Percentiles rank a stretch among this genome's conserved stretches.
phyloP scores from a whole-genome alignment of 345 rosid species.

The Eucalyptus pauciflora region DNA sequence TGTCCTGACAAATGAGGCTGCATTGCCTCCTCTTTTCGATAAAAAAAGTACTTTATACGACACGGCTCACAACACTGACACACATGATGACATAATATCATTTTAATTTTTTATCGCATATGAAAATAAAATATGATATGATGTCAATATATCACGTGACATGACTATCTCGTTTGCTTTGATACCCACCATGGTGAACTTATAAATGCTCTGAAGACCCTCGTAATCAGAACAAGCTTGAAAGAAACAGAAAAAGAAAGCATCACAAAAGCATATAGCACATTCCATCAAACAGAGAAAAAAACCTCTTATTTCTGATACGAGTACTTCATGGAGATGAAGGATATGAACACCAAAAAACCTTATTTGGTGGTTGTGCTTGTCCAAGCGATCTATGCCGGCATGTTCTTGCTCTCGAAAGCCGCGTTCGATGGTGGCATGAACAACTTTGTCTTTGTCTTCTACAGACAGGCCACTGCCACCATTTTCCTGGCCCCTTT shows the following conservation, averaged over 20 bases:
- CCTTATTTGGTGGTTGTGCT: conserved; percentile 40
- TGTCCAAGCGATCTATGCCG: conserved; percentile 65
- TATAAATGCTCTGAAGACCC: not conserved
- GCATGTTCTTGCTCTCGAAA: conserved; percentile 91
- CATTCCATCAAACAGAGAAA: not conserved
- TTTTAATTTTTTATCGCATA: not conserved
- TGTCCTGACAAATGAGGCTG: not conserved
- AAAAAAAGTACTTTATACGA: not conserved
- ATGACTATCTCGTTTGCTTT: not conserved
- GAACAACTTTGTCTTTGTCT: conserved; percentile 77
- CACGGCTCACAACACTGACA: not conserved
- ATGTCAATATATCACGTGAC: not conserved
- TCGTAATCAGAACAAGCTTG: not conserved
- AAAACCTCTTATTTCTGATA: not conserved
- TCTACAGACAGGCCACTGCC: conserved; percentile 78
- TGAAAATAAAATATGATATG: not conserved
- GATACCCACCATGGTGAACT: not conserved
- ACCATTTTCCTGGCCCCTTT: conserved; percentile 65
- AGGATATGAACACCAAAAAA: conserved; percentile 34
- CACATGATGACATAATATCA: not conserved
- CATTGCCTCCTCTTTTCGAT: not conserved
- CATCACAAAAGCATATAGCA: not conserved
- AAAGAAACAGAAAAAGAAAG: not conserved
- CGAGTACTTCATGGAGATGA: not conserved
- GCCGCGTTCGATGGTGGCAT: conserved; percentile 80